phyloP scores from a whole-genome alignment of 352 stramenopile species.

The Globisporangium cederbergense region DNA sequence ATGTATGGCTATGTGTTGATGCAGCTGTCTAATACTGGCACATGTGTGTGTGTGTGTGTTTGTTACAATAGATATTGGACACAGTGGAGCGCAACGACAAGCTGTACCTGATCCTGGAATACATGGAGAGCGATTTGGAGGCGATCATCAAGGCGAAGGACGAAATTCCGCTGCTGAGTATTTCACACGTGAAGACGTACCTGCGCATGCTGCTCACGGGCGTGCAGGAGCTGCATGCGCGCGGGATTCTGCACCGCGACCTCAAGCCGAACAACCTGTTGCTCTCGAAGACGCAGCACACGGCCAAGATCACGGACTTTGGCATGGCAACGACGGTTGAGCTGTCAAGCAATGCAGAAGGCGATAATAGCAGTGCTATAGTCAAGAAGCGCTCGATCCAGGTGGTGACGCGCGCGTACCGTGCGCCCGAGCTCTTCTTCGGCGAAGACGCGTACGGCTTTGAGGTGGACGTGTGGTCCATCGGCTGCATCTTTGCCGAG shows the following conservation, averaged over 20 bases:
- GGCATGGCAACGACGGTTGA: constrained; percentile 57
- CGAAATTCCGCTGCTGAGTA: constrained; percentile 29
- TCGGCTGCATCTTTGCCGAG: constrained; percentile 80
- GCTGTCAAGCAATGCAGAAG: constrained; percentile 11
- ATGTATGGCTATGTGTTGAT: not conserved
- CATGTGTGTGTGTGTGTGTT: not conserved
- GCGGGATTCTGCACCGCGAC: constrained; percentile 68
- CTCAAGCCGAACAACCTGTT: constrained; percentile 84
- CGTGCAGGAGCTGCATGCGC: constrained; percentile 54
- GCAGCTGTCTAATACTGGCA: not conserved
- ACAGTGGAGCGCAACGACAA: constrained; percentile 57
- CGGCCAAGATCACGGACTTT: constrained; percentile 81
- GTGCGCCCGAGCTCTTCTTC: constrained; percentile 77
- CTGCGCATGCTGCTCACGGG: constrained; percentile 63
- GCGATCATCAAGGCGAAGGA: constrained; percentile 43
- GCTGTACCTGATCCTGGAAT: constrained; percentile 71
- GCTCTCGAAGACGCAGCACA: constrained; percentile 34
- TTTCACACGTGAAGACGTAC: constrained; percentile 64
- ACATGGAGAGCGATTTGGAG: constrained; percentile 80
- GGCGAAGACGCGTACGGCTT: constrained; percentile 54
- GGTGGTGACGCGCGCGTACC: constrained; percentile 73
- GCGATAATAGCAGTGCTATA: constrained; percentile 13
- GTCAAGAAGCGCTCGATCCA: constrained; percentile 53
- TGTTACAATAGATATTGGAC: constrained; percentile 39
- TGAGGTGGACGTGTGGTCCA: constrained; percentile 74